Evolutionary conservation across 2,329 filamentous ascomycete species (phyloP).

Genomic region (Helicocarpus griseus): DNA sequence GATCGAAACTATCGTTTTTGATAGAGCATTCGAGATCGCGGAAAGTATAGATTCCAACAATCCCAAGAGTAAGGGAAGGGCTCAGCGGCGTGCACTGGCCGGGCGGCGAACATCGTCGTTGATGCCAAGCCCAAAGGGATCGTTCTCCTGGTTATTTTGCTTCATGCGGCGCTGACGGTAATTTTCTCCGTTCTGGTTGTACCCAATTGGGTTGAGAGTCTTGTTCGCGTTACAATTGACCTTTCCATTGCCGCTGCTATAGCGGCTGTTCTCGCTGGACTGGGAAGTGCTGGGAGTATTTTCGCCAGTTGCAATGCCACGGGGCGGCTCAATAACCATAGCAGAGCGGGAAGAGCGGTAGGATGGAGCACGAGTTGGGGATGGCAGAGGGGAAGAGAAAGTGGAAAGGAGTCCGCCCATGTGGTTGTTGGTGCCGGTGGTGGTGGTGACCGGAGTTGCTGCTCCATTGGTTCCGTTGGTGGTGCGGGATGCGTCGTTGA

Average conservation of each 20-base stretch:
- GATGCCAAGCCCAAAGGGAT: constrained; percentile 4
- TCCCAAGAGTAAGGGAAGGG: not conserved
- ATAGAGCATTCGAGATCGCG: no score
- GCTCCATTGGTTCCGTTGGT: not conserved
- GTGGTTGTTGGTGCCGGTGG: not conserved
- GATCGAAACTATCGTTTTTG: no score
- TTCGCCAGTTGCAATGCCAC: not conserved
- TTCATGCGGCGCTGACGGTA: not conserved
- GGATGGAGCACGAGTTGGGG: not conserved
- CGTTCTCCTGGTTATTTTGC: not conserved
- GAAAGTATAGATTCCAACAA: not conserved
- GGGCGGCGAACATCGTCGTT: not conserved
- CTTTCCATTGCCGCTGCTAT: no score
- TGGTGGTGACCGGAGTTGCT: not conserved
- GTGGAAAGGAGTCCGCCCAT: not conserved
- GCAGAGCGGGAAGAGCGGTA: not conserved
- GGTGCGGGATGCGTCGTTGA: not conserved
- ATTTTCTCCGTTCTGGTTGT: not conserved
- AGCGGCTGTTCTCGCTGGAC: not conserved
- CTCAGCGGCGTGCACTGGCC: not conserved
- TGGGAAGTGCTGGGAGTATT: not conserved
- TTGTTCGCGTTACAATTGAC: not conserved
- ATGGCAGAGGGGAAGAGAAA: not conserved
- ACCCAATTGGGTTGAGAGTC: not conserved
- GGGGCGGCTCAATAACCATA: not conserved